Percentiles rank a stretch among this genome's conserved stretches.
phyloP scores from a whole-genome alignment of 228 moss, liverwort and hornwort species.

The Sphagnum fallax region DNA sequence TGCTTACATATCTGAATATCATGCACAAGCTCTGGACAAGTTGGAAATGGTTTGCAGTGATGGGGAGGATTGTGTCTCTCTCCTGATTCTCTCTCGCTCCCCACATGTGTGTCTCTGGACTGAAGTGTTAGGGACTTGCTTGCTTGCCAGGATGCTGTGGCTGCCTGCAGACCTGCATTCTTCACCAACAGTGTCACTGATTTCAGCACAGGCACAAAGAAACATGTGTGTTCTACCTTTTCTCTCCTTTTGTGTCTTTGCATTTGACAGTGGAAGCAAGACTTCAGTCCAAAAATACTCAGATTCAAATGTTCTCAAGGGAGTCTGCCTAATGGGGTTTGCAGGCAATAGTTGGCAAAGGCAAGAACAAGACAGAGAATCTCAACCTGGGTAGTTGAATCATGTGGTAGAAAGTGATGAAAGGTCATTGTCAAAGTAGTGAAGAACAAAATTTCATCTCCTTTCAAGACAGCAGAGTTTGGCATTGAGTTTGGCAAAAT shows the following conservation, averaged over 20 bases:
- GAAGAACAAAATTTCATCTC: constrained; percentile 71
- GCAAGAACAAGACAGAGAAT: constrained; percentile 2
- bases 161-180: constrained; percentile 7
- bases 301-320: neutral
- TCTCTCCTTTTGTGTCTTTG: neutral
- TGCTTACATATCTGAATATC: no score
- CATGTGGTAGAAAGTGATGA: constrained; percentile 19
- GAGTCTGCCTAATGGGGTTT: neutral
- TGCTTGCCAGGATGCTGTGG: constrained; percentile 15
- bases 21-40: no score
- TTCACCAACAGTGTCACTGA: constrained; percentile 13
- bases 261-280: neutral
- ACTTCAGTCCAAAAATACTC: neutral
- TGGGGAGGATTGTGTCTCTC: no score
- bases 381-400: constrained; percentile 20
- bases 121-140: neutral
- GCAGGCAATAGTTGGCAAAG: constrained; percentile 40
- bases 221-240: constrained; percentile 10
- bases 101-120: no score
- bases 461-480: constrained; percentile 59
- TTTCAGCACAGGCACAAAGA: constrained; percentile 25
- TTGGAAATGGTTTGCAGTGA: no score
- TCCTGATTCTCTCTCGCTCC: no score
- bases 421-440: constrained; percentile 56
- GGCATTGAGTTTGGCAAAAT: constrained; percentile 32